Base-by-base conservation (phyloP, 2,329 filamentous ascomycete genomes). In the Lachnellula arida region DNA sequence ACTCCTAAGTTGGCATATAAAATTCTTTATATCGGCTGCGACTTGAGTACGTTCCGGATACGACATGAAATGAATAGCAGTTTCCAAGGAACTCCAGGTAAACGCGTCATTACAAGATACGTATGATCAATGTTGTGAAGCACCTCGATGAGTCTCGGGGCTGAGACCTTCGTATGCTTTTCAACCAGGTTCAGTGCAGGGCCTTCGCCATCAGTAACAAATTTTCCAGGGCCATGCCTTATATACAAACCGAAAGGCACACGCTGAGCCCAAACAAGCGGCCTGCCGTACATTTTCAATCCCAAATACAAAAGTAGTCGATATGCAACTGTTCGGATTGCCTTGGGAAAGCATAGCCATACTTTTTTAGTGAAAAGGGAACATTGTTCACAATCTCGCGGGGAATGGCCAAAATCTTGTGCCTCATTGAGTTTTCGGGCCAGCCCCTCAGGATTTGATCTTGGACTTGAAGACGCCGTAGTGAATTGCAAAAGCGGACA, bases 91-190 rank as follows among this genome's bases (percentile, higher is more conserved):
- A 14, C 17, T 19, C 49, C 49, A 6, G 54, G 49, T 19, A 52
- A 4, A 15, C 54, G 54, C 6, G 49, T 56, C 54, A 56, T 56
- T 14, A 56, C 43, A 19, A 56, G 32, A 19, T 56, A 56, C n/a
- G 54, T 53, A 35, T 52, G 44, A 17, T 53, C 35, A 6, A 12
- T 44, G 23, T 42, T 37, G 17, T n/a, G 9, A 40, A 52, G 43
- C 11, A 22, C n/a, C 34, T 56, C 54, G 22, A 56, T 15, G 22
- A 56, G 42, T 48, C 35, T 53, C 2, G 54, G 54, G 8, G 54
- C 49, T 49, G 43, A 19, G 17, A 53, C 48, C 7, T 53, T 22
- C 23, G 54, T 52, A 44, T 37, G 42, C 17, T 48, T 17, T 23
- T 56, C 49, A 19, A 56, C 34, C 19, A 56, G 49, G 15, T 14